A percentile compares a stretch with the other conserved stretches of the same genome.
phyloP scores from a whole-genome alignment of 257 asterid species.

The Nicotiana otophora region DNA sequence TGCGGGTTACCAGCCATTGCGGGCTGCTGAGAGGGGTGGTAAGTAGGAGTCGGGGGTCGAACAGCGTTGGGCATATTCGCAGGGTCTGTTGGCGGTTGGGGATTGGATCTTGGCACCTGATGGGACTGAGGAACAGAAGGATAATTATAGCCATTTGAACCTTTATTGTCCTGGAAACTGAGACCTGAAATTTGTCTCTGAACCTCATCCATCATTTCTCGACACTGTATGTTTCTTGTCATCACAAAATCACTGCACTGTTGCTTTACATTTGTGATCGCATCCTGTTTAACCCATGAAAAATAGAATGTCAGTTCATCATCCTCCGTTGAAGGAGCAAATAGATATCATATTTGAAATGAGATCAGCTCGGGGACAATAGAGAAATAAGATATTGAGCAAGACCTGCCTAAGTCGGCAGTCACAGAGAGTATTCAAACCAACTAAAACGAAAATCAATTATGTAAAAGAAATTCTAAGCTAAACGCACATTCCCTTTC shows the following conservation, averaged over 20 bases:
- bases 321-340: not conserved
- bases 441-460: too few relatives aligned
- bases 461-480: not conserved
- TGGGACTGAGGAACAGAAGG: constrained; percentile 44
- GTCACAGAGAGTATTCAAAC: not conserved
- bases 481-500: not conserved
- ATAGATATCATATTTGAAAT: not conserved
- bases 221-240: constrained; percentile 92
- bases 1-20: constrained; percentile 37
- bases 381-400: not conserved
- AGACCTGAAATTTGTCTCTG: constrained; percentile 86
- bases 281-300: constrained; percentile 54
- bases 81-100: constrained; percentile 41
- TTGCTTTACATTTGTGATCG: constrained; percentile 75
- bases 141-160: constrained; percentile 44
- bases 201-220: constrained; percentile 85
- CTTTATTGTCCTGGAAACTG: constrained; percentile 67
- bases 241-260: constrained; percentile 91
- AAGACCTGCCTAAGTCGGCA: not conserved
- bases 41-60: constrained; percentile 38
- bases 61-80: constrained; percentile 27
- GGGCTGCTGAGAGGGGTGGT: constrained; percentile 62
- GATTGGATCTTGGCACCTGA: constrained; percentile 39
- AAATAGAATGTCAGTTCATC: not conserved
- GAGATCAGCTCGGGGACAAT: not conserved